These are phyloP conservation scores for Claviceps sorghi DNA, from an alignment of 2,329 filamentous ascomycete genomes.

Conservation along the genomic window DNA sequence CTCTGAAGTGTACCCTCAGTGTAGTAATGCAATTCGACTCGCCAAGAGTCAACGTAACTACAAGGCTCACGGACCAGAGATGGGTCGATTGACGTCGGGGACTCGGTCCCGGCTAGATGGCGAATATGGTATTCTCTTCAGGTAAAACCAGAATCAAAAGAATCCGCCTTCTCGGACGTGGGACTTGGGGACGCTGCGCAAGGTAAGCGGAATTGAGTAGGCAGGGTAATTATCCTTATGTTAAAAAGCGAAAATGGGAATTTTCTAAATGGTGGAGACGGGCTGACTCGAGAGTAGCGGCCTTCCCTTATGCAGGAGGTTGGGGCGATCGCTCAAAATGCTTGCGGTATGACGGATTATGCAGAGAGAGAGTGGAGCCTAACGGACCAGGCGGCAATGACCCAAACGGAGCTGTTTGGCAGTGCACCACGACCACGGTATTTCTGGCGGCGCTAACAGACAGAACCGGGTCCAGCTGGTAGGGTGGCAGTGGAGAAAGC, in stretches of 20 bases:
- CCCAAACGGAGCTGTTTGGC: conserved; percentile 4
- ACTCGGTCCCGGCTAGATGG: background rate
- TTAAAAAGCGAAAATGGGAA: conserved; percentile 2
- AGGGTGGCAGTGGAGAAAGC: conserved; percentile 5
- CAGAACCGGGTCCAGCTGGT: conserved; percentile 2
- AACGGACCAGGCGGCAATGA: conserved; percentile 2
- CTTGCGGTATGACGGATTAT: conserved; percentile 2
- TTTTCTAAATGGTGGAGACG: conserved; percentile 1
- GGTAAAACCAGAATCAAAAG: background rate
- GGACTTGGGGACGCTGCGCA: background rate
- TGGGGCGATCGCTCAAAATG: conserved; percentile 5
- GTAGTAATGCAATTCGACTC: conserved; percentile 13
- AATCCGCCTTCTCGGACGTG: background rate
- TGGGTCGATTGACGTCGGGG: background rate
- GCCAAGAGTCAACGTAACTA: conserved; percentile 3
- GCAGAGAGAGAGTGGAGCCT: conserved; percentile 5
- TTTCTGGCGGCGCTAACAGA: conserved; percentile 2
- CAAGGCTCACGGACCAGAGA: conserved; percentile 2
- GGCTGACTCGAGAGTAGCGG: background rate
- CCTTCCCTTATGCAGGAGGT: conserved; percentile 4
- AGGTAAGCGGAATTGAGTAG: background rate
- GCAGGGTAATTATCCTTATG: background rate
- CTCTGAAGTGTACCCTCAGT: conserved; percentile 17
- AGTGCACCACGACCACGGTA: conserved; percentile 4
- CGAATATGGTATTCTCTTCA: background rate